phyloP scores from a whole-genome alignment of 441 rosid species.

The Syzygium syzygioides region DNA sequence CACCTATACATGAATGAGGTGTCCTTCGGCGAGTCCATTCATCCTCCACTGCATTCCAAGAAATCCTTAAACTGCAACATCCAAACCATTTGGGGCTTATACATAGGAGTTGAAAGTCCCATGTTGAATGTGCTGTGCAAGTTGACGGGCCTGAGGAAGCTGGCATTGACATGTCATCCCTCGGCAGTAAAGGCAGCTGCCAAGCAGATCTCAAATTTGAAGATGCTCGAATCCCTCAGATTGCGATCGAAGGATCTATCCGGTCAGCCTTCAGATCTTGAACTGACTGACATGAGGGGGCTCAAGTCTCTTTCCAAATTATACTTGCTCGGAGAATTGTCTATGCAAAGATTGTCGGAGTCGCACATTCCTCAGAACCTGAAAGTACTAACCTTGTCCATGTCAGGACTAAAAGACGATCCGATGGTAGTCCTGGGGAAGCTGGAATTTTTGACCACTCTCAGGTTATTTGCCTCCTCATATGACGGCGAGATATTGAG shows the following conservation, averaged over 20 bases:
- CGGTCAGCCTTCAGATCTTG: not conserved
- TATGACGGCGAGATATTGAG: rapidly evolving
- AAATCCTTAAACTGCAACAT: not conserved
- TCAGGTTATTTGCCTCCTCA: not conserved
- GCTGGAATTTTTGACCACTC: not conserved
- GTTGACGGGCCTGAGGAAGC: not conserved
- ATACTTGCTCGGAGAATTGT: rapidly evolving
- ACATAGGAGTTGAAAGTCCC: rapidly evolving
- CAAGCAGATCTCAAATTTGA: rapidly evolving
- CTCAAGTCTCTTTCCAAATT: not conserved
- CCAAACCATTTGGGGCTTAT: not conserved
- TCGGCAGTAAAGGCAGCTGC: rapidly evolving
- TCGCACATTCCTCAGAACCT: not conserved
- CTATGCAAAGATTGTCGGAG: rapidly evolving
- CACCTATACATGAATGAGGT: not conserved
- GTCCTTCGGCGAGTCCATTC: not conserved
- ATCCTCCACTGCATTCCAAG: not conserved
- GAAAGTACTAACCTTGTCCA: not conserved
- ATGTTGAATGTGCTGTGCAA: rapidly evolving
- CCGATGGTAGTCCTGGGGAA: not conserved
- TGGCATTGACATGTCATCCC: rapidly evolving
- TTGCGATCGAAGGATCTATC: not conserved
- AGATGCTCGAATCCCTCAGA: not conserved
- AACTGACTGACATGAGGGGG: not conserved
- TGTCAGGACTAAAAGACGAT: rapidly evolving